Evolutionary conservation across 352 stramenopile genomes (phyloP), one percentile per base, ranked within the genome.

Genomic region (Pythium dissimile): DNA sequence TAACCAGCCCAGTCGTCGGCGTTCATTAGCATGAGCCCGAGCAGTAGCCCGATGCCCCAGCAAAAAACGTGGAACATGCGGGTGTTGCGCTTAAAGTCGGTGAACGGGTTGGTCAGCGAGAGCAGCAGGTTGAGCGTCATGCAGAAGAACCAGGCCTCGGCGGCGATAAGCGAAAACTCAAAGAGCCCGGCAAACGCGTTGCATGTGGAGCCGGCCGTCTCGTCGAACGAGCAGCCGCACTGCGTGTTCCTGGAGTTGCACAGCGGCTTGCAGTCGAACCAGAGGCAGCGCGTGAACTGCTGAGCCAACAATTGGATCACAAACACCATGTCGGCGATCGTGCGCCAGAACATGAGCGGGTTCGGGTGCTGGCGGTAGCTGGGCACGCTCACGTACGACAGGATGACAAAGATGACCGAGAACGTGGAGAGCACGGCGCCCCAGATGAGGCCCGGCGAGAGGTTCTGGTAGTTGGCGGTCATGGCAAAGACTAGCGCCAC

Each of bases 41-140:
- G 61, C 32, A 91, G 20, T 9, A 90, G 62, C 3, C 70, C 76
- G 9, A 75, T 54, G 28, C 86, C 71, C 86, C 86, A 95, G 50
- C 76, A 91, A 51, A 89, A 89, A n/a, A 92, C 34, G 69, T 95
- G 84, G 67, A 93, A 96, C 37, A 90, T 45, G 13, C 77, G 59
- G 44, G 73, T 92, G 72, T 95, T 96, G 59, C 77, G 67, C 64
- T 94, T 93, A 60, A 93, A 95, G 70, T 95, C 84, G 16, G 84
- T 95, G 56, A 97, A 97, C 16, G 88, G 88, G 64, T 95, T 97
- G 5, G 84, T 96, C 30, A 95, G 70, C 50, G 82, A 89, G 67
- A 95, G 72, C 37, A 94, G 64, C 34, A 97, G 58, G 60, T 97
- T 90, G 30, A 92, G 69, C 41, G 88, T 92, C 82, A 97, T 94